These are phyloP conservation scores for Nemania serpens DNA, from an alignment of 2,329 filamentous ascomycete genomes.

Conservation along the genomic window DNA sequence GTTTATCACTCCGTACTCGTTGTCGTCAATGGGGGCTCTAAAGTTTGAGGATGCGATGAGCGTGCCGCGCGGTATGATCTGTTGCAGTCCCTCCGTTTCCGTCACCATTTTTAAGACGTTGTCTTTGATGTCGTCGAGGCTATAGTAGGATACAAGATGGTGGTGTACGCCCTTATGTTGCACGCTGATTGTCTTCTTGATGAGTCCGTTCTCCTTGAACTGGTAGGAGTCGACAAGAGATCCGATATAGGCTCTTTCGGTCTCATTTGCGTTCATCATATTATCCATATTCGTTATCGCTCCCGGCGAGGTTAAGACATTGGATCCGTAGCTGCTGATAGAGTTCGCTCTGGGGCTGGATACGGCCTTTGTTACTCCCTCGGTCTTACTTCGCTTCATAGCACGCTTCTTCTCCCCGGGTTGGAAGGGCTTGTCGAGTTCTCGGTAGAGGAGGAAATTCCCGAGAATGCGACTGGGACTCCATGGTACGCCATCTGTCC, in stretches of 20 bases:
- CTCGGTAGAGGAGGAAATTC: slow-evolving; percentile 85
- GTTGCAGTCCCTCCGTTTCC: slow-evolving; percentile 54
- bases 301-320: background rate
- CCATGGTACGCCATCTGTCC: slow-evolving; percentile 92
- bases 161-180: slow-evolving; percentile 75
- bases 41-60: slow-evolving; percentile 69
- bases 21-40: slow-evolving; percentile 66
- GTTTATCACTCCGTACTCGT: slow-evolving; percentile 21
- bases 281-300: background rate
- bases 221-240: slow-evolving; percentile 88
- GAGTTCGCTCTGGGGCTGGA: slow-evolving; percentile 34
- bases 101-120: slow-evolving; percentile 63
- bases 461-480: slow-evolving; percentile 84
- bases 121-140: slow-evolving; percentile 73
- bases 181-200: slow-evolving; percentile 93
- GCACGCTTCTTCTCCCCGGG: slow-evolving; percentile 86
- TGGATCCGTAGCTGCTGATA: slow-evolving; percentile 12
- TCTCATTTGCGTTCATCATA: slow-evolving; percentile 11
- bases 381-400: slow-evolving; percentile 67
- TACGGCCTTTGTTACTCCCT: slow-evolving; percentile 46
- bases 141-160: slow-evolving; percentile 90
- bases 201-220: slow-evolving; percentile 79
- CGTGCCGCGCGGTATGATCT: slow-evolving; percentile 60
- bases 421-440: slow-evolving; percentile 76
- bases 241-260: slow-evolving; percentile 62